Evolutionary conservation across 345 rosid genomes (phyloP).

Genomic region (Ceriops tagal): DNA sequence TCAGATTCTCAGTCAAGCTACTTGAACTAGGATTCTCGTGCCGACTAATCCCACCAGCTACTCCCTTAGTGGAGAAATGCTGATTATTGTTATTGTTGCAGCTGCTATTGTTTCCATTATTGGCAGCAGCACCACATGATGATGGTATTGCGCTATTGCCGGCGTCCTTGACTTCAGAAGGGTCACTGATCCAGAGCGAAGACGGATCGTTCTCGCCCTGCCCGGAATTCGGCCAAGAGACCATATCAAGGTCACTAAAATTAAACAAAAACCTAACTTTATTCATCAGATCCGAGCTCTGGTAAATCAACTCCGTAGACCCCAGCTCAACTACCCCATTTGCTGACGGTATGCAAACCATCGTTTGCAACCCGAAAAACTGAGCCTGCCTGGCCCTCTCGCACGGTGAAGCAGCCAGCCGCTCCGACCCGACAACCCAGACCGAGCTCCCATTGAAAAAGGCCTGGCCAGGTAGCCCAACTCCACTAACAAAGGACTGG

Average conservation of each 20-base stretch:
- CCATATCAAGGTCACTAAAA: slow-evolving; percentile 51
- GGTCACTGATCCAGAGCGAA: slow-evolving; percentile 69
- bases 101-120: not conserved
- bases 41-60: slow-evolving; percentile 14
- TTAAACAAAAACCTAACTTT: slow-evolving; percentile 66
- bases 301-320: slow-evolving; percentile 63
- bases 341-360: slow-evolving; percentile 69
- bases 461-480: slow-evolving; percentile 79
- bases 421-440: slow-evolving; percentile 70
- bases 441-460: slow-evolving; percentile 44
- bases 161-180: slow-evolving; percentile 44
- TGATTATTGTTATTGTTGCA: slow-evolving; percentile 8
- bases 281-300: slow-evolving; percentile 67
- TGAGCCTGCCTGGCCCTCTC: slow-evolving; percentile 74
- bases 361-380: slow-evolving; percentile 65
- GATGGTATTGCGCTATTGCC: slow-evolving; percentile 17
- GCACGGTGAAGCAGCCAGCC: slow-evolving; percentile 51
- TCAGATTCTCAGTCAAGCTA: slow-evolving; percentile 43
- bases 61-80: slow-evolving; percentile 24
- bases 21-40: slow-evolving; percentile 47
- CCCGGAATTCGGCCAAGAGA: slow-evolving; percentile 54
- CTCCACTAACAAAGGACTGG: slow-evolving; percentile 60
- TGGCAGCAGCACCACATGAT: not conserved
- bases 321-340: slow-evolving; percentile 92
- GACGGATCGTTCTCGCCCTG: slow-evolving; percentile 84